Percentiles rank a stretch among this genome's conserved stretches.
phyloP scores from a whole-genome alignment of 2,329 filamentous ascomycete species.

The Colletotrichum sp. region DNA sequence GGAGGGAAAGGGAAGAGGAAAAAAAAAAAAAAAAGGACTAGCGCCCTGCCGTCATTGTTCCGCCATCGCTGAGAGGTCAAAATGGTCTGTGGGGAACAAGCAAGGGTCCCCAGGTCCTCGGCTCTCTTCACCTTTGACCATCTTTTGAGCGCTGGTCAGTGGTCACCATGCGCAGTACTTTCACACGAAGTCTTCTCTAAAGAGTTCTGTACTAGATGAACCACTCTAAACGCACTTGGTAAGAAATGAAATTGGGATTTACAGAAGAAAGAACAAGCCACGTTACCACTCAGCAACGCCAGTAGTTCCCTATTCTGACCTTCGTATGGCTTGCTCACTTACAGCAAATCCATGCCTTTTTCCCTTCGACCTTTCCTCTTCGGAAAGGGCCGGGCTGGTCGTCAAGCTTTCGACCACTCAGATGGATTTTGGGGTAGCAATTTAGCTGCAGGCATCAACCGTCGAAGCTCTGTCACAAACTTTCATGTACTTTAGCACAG shows the following conservation, averaged over 20 bases:
- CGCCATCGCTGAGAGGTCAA: slow-evolving; percentile 12
- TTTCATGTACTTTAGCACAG: not conserved
- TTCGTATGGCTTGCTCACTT: not conserved
- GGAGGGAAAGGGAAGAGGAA: not conserved
- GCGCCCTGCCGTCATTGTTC: not conserved
- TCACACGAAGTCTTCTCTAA: not conserved
- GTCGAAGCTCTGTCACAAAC: not conserved
- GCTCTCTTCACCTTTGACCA: not conserved
- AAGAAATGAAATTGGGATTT: not conserved
- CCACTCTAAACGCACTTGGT: not conserved
- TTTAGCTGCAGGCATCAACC: not conserved
- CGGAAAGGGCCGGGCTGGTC: not conserved
- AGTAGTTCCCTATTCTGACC: not conserved
- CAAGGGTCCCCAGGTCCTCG: not conserved
- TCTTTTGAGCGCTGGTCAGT: not conserved
- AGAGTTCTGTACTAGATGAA: not conserved
- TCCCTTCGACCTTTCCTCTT: not conserved
- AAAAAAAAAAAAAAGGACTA: not conserved
- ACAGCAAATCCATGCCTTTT: not conserved
- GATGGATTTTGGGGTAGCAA: not conserved
- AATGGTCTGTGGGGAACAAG: not conserved
- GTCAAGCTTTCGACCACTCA: not conserved
- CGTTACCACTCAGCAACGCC: not conserved
- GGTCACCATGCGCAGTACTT: not conserved
- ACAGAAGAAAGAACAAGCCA: not conserved